phyloP scores from a whole-genome alignment of 129 eudicot genomes.

The Artemisia tridentata region DNA sequence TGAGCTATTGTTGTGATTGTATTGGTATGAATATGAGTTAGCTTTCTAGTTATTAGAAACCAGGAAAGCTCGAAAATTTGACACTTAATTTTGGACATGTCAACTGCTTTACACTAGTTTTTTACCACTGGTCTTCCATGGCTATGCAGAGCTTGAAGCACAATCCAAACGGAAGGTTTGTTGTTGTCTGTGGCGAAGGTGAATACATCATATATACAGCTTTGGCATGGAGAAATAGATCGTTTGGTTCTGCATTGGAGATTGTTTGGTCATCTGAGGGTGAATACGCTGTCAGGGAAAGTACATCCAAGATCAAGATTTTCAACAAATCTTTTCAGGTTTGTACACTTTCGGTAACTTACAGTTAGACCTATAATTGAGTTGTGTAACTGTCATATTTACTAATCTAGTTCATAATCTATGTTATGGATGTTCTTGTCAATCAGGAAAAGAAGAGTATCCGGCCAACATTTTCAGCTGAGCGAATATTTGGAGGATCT shows the following conservation, averaged over 20 bases:
- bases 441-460: constrained; percentile 90
- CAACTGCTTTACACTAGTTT: neutral
- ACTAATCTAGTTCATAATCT: neutral
- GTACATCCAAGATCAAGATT: constrained; percentile 90
- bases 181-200: constrained; percentile 98
- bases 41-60: constrained; percentile 11
- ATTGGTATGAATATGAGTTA: neutral
- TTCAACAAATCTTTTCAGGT: constrained; percentile 91
- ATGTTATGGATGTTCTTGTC: neutral
- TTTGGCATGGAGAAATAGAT: constrained; percentile 99
- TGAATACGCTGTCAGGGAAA: constrained; percentile 96
- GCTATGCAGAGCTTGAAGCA: constrained; percentile 82
- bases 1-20: neutral
- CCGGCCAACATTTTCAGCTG: constrained; percentile 97
- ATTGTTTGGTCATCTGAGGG: constrained; percentile 97
- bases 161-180: constrained; percentile 98
- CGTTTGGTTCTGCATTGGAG: constrained; percentile 97
- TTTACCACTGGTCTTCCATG: constrained; percentile 6
- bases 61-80: constrained; percentile 3
- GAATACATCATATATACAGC: constrained; percentile 96
- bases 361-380: neutral
- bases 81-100: constrained; percentile 1
- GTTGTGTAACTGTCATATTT: constrained; percentile 13
- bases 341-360: constrained; percentile 12
- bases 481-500: constrained; percentile 80